These are phyloP conservation scores for Calocybe indica DNA, from an alignment of 768 basidiomycete genomes.

Conservation along the genomic window DNA sequence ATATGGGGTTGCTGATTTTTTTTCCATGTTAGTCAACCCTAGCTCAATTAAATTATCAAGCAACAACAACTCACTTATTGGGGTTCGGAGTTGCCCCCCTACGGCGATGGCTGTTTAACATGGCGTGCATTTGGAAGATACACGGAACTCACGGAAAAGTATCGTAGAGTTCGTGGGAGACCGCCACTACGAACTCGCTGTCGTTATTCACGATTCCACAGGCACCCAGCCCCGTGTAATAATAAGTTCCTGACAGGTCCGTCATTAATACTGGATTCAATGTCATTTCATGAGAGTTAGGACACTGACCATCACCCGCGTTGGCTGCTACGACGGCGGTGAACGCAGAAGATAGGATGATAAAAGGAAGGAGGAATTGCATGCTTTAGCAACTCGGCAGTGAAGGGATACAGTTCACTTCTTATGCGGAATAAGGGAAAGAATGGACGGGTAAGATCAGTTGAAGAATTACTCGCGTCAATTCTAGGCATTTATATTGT, in stretches of 20 bases:
- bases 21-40: neutral
- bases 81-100: constrained; percentile 8
- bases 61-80: constrained; percentile 5
- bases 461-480: neutral
- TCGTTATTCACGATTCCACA: constrained; percentile 8
- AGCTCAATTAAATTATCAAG: neutral
- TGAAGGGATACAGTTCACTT: neutral
- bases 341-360: neutral
- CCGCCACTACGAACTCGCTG: constrained; percentile 7
- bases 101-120: neutral
- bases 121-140: neutral
- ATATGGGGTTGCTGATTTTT: constrained; percentile 9
- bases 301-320: neutral
- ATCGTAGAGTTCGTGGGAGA: constrained; percentile 7
- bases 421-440: too few relatives aligned
- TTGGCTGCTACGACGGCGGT: neutral
- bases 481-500: neutral
- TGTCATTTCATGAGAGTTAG: neutral
- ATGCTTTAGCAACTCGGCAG: neutral
- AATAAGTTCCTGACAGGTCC: neutral
- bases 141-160: constrained; percentile 7
- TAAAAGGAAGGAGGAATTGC: neutral
- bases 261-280: neutral
- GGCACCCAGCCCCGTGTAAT: constrained; percentile 7
- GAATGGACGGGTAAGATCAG: too few relatives aligned